Evolutionary conservation across 164 flowering plant species (phyloP).

Genomic region (Tetrastigma voinierianum): DNA sequence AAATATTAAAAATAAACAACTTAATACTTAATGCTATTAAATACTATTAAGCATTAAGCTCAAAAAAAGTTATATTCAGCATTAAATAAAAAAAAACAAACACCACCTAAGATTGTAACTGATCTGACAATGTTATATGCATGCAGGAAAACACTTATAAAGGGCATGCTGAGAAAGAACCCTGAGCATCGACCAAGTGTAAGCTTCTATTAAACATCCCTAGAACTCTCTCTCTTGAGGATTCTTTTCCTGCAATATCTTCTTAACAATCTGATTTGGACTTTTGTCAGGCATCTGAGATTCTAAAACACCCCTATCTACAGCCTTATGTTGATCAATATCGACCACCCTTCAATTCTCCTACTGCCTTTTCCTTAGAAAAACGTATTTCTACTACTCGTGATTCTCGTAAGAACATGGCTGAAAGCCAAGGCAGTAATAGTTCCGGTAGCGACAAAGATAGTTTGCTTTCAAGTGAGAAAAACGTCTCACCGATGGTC

Average conservation of each 20-base stretch:
- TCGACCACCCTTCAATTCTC: constrained; percentile 42
- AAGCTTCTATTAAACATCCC: constrained; percentile 22
- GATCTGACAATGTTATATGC: neutral
- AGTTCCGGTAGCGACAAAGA: constrained; percentile 84
- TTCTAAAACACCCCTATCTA: constrained; percentile 85
- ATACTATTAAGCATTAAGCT: too few species aligned
- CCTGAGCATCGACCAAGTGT: constrained; percentile 97
- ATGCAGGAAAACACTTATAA: constrained; percentile 85
- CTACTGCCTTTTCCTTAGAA: constrained; percentile 40
- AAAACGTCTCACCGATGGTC: constrained; percentile 26
- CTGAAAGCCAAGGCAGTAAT: constrained; percentile 81
- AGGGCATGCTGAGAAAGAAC: constrained; percentile 93
- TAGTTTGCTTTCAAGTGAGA: constrained; percentile 64
- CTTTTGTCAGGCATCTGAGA: constrained; percentile 76
- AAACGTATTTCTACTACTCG: constrained; percentile 44
- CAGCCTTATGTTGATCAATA: constrained; percentile 83
- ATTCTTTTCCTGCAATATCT: neutral
- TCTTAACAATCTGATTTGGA: constrained; percentile 22
- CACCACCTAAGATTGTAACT: too few species aligned
- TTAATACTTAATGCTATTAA: too few species aligned
- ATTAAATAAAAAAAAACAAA: too few species aligned
- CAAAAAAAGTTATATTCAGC: too few species aligned
- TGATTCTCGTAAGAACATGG: constrained; percentile 51
- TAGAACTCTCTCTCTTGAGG: neutral
- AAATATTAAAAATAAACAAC: too few species aligned